Percentiles rank a stretch among this genome's conserved stretches.
Evolutionary conservation across 2,329 filamentous ascomycete genomes (phyloP).

Genomic region (Tothia fuscella): DNA sequence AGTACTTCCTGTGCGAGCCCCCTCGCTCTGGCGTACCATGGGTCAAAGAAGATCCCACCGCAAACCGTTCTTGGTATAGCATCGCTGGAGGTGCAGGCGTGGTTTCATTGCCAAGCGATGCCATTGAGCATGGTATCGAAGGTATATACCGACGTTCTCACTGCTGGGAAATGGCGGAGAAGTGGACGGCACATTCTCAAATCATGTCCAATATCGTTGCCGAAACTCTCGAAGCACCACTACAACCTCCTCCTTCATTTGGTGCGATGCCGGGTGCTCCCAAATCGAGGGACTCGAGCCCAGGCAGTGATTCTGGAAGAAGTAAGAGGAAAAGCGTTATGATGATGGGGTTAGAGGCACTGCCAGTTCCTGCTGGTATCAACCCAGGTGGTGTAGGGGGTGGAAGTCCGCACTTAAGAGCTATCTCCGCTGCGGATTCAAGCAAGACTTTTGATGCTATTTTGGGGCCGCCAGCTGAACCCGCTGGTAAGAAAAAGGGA

Average conservation of each 20-base stretch:
- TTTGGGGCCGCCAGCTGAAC: conserved; percentile 19
- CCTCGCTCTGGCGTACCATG: conserved; percentile 63
- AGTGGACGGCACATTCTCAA: conserved; percentile 41
- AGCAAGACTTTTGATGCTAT: conserved; percentile 39
- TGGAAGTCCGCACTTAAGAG: conserved; percentile 12
- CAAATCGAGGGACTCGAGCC: neutral
- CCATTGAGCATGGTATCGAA: conserved; percentile 55
- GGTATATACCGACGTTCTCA: conserved; percentile 57
- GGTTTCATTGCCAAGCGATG: conserved; percentile 49
- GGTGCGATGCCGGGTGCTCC: neutral
- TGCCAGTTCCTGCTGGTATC: conserved; percentile 33
- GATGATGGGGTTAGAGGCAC: conserved; percentile 34
- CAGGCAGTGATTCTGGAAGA: conserved; percentile 12
- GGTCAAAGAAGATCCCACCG: conserved; percentile 38
- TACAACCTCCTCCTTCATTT: neutral
- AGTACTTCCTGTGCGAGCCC: conserved; percentile 72
- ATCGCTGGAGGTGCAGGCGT: conserved; percentile 54
- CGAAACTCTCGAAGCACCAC: neutral
- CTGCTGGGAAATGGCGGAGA: conserved; percentile 53
- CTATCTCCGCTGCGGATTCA: conserved; percentile 17
- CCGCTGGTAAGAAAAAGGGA: conserved; percentile 17
- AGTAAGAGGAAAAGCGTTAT: conserved; percentile 32
- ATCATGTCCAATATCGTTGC: conserved; percentile 12
- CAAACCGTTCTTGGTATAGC: conserved; percentile 59
- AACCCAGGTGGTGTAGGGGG: conserved; percentile 21